Evolutionary conservation across 352 stramenopile species (phyloP).

Genomic region (Phytopythium litorale): DNA sequence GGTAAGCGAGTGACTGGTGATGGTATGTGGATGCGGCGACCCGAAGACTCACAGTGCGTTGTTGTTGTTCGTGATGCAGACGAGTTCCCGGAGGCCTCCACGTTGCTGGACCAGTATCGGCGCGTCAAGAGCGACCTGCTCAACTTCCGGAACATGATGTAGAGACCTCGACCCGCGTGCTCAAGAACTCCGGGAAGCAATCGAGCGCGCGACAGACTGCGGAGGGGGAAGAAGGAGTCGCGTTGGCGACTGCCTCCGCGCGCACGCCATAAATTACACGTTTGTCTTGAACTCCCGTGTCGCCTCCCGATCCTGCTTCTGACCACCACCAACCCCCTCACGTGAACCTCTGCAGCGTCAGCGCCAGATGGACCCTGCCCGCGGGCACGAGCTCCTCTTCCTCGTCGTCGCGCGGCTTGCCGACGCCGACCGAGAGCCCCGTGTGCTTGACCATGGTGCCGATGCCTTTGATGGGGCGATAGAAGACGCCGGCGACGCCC

Average conservation of each 20-base stretch:
- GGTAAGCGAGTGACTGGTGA: slow-evolving; percentile 33
- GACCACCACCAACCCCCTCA: slow-evolving; percentile 4
- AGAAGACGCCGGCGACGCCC: slow-evolving; percentile 67
- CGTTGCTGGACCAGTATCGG: slow-evolving; percentile 69
- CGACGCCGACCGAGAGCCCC: slow-evolving; percentile 53
- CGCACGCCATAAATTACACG: slow-evolving; percentile 55
- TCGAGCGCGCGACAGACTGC: not conserved
- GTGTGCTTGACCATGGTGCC: slow-evolving; percentile 79
- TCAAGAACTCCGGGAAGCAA: not conserved
- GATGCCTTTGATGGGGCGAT: slow-evolving; percentile 66
- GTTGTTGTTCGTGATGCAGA: slow-evolving; percentile 29
- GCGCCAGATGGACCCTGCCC: slow-evolving; percentile 51
- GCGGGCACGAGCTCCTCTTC: slow-evolving; percentile 41
- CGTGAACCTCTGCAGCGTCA: slow-evolving; percentile 60
- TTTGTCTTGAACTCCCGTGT: slow-evolving; percentile 19
- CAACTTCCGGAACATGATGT: slow-evolving; percentile 68
- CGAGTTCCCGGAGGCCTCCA: slow-evolving; percentile 47
- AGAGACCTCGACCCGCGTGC: slow-evolving; percentile 13
- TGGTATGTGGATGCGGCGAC: not conserved
- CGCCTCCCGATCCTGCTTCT: not conserved
- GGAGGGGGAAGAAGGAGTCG: not conserved
- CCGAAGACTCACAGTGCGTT: not conserved
- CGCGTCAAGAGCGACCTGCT: slow-evolving; percentile 71
- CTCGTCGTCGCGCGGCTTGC: slow-evolving; percentile 16
- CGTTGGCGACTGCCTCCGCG: not conserved